Percentiles rank a stretch among this genome's conserved stretches.
Conservation (phyloP, 164 flowering plant genomes). For the Magnolia officinalis region DNA sequence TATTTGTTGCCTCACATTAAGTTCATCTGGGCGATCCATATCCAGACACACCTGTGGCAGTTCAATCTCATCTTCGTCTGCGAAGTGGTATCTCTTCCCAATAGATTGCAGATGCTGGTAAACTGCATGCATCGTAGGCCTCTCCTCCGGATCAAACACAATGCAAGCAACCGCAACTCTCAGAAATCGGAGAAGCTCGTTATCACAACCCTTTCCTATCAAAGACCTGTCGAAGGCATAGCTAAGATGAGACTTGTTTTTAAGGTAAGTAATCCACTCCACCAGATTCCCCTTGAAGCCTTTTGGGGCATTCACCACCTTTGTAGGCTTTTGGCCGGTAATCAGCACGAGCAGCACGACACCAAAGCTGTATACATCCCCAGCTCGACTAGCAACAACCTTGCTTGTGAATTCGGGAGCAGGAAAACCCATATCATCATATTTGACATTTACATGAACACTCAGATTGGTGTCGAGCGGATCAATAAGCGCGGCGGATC, state of each 20-base stretch:
- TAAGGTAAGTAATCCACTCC: conserved; percentile 17
- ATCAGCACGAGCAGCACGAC: conserved; percentile 23
- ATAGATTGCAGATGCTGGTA: conserved; percentile 24
- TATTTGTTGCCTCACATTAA: neutral
- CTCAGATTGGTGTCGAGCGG: conserved; percentile 20
- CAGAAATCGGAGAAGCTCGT: conserved; percentile 20
- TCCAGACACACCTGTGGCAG: conserved; percentile 1
- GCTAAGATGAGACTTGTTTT: conserved; percentile 10
- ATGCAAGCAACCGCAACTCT: conserved; percentile 21
- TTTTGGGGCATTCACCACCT: conserved; percentile 19
- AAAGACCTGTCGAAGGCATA: conserved; percentile 17
- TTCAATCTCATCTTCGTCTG: conserved; percentile 19
- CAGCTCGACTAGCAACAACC: conserved; percentile 22
- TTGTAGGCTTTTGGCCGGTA: conserved; percentile 18
- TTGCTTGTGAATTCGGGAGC: conserved; percentile 24
- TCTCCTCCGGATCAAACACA: conserved; percentile 19
- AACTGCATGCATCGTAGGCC: conserved; percentile 27
- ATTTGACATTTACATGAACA: conserved; percentile 21
- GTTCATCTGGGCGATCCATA: conserved; percentile 6
- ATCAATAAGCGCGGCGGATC: conserved; percentile 22
- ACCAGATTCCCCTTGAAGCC: conserved; percentile 25
- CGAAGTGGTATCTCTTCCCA: conserved; percentile 17
- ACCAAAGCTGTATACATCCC: conserved; percentile 29
- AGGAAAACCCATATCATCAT: conserved; percentile 22
- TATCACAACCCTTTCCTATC: conserved; percentile 15